Evolutionary conservation across 495 filamentous ascomycete genomes (phyloP), one percentile per base, ranked within the genome.

Genomic region (Cladorrhinum samala): DNA sequence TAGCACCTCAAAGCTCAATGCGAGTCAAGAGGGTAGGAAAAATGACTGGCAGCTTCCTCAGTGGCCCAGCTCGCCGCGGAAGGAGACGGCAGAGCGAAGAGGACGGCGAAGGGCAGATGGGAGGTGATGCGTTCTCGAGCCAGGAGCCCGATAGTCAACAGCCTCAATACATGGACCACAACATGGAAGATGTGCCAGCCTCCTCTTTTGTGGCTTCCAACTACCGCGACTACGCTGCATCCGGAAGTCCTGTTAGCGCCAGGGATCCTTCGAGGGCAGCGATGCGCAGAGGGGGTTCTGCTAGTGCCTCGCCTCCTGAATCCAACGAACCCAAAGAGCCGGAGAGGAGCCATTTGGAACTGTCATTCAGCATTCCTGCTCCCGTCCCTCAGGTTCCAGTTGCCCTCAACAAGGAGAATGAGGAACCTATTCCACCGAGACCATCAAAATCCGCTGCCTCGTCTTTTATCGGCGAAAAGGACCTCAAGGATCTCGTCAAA

Each of bases 341-440:
- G 18, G 54, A 53, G 9, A 53, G 53, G 14, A 42, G 46, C 14
- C 60, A 61, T 43, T 49, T 50, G 30, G 66, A 67, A 16, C 53
- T 65, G 7, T 68, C 77, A 4, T 89, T 83, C 71, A 86, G 80
- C 53, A 72, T 87, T n/a, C 83, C 84, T 18, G 76, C 79, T 14
- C 74, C 82, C 20, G 76, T 78, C 11, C 63, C 75, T 1, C 66
- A 72, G 38, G 53, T 89, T 24, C 82, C 85, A 8, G 80, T 82
- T 2, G 61, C 68, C 23, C 73, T 80, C 43, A 86, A 91, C 65
- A 86, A 94, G 63, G 89, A 94, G 64, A 94, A 93, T 65, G 85
- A 90, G 48, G 81, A 81, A 8, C 88, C 85, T 8, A 81, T 85
- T 18, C 85, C 85, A 0, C 89, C 89, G 74, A 88, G 82, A 60